Conservation (phyloP, 108 stramenopile genomes). For the Mayamaea pseudoterrestris region DNA sequence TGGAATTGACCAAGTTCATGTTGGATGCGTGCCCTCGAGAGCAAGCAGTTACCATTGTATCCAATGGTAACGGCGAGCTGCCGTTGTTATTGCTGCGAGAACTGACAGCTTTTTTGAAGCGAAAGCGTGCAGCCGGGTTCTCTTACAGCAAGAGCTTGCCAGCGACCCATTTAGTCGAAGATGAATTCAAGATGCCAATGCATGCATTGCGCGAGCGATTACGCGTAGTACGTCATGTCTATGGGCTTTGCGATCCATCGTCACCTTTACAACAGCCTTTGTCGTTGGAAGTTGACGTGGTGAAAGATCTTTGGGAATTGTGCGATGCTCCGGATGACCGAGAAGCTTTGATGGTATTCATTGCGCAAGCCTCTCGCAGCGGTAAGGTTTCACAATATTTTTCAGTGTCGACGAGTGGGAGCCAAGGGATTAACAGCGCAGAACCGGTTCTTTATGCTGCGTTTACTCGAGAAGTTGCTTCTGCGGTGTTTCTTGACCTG, state of each 20-base stretch:
- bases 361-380: slow-evolving; percentile 45
- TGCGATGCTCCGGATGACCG: slow-evolving; percentile 47
- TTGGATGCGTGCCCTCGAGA: slow-evolving; percentile 57
- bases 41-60: slow-evolving; percentile 34
- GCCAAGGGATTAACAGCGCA: not conserved
- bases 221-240: slow-evolving; percentile 56
- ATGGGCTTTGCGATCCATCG: slow-evolving; percentile 28
- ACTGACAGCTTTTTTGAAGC: slow-evolving; percentile 48
- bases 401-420: slow-evolving; percentile 4
- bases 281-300: slow-evolving; percentile 34
- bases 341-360: slow-evolving; percentile 71
- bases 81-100: slow-evolving; percentile 56
- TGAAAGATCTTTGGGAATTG: slow-evolving; percentile 59
- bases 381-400: slow-evolving; percentile 1
- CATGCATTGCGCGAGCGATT: slow-evolving; percentile 42
- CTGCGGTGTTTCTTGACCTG: slow-evolving; percentile 52
- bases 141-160: not conserved
- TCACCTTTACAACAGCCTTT: slow-evolving; percentile 10
- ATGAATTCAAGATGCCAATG: too few relatives aligned
- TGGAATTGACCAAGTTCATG: slow-evolving; percentile 69
- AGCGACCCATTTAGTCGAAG: not conserved
- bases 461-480: slow-evolving; percentile 43
- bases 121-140: not conserved
- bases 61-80: slow-evolving; percentile 20
- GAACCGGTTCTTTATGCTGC: slow-evolving; percentile 40